Evolutionary conservation across 345 rosid genomes (phyloP).

Genomic region (Kernera saxatilis): DNA sequence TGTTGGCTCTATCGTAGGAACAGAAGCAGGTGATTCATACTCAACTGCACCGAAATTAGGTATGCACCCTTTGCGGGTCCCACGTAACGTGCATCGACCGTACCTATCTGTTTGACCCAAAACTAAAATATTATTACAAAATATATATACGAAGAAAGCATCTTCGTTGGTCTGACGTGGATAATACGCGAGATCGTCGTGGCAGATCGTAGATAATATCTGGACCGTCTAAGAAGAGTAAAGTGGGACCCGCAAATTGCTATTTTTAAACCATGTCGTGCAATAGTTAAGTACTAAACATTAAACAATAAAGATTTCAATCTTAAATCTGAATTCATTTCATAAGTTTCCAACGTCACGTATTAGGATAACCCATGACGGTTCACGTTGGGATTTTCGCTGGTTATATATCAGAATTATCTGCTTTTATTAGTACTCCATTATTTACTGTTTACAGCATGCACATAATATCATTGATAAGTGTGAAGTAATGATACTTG

Average conservation of each 20-base stretch:
- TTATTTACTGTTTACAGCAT: background rate
- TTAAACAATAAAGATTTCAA: background rate
- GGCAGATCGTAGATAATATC: constrained; percentile 10
- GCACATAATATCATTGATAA: background rate
- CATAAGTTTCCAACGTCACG: constrained; percentile 3
- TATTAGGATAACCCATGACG: background rate
- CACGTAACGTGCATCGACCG: constrained; percentile 39
- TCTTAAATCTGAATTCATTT: background rate
- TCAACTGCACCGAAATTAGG: constrained; percentile 30
- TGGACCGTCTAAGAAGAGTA: background rate
- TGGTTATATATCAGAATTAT: background rate
- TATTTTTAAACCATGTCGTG: constrained; percentile 5
- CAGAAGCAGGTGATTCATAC: background rate
- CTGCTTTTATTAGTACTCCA: too few relatives aligned
- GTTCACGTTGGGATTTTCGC: constrained; percentile 11
- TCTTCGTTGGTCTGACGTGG: constrained; percentile 26
- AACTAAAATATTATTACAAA: background rate
- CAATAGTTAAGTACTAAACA: background rate
- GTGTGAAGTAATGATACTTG: background rate
- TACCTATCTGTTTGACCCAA: constrained; percentile 38
- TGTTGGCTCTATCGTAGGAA: background rate
- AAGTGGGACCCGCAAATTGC: background rate
- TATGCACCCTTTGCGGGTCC: constrained; percentile 21
- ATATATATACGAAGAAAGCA: background rate
- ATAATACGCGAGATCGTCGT: constrained; percentile 25